phyloP scores from a whole-genome alignment of 139 green algal genomes.

The Penium margaritaceum region DNA sequence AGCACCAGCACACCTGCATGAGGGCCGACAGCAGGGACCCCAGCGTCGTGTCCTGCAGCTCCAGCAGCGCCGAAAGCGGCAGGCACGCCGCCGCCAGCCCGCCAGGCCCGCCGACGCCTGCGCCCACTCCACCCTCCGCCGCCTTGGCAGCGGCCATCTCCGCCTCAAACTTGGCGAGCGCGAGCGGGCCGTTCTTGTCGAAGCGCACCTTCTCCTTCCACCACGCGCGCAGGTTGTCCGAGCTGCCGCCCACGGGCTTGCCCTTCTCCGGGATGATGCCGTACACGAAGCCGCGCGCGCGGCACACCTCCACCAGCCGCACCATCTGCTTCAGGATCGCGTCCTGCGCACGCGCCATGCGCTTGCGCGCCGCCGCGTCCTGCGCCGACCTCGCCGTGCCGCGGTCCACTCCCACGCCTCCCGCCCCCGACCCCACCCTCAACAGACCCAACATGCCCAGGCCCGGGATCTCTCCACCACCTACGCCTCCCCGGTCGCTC shows the following conservation, averaged over 20 bases:
- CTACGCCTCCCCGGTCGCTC: too few relatives aligned
- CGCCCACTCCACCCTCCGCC: background rate
- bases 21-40: conserved; percentile 17
- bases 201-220: conserved; percentile 38
- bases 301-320: too few relatives aligned
- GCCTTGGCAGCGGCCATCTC: background rate
- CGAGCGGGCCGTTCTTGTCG: conserved; percentile 25
- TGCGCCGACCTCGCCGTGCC: too few relatives aligned
- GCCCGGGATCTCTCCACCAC: too few relatives aligned
- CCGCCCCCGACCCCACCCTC: too few relatives aligned
- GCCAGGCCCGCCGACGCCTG: background rate
- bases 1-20: conserved; percentile 14
- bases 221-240: conserved; percentile 34
- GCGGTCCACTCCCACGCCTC: too few relatives aligned
- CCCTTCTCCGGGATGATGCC: conserved; percentile 38
- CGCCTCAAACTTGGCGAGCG: conserved; percentile 19
- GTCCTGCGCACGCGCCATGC: too few relatives aligned
- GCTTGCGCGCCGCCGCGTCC: too few relatives aligned
- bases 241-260: conserved; percentile 32
- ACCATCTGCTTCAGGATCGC: too few relatives aligned
- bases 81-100: background rate
- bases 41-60: conserved; percentile 5
- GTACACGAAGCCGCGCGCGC: too few relatives aligned
- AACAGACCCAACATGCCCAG: too few relatives aligned
- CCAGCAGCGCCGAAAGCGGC: background rate